Conservation (phyloP, 1,284 basidiomycete genomes). For the Inonotus obliquus region DNA sequence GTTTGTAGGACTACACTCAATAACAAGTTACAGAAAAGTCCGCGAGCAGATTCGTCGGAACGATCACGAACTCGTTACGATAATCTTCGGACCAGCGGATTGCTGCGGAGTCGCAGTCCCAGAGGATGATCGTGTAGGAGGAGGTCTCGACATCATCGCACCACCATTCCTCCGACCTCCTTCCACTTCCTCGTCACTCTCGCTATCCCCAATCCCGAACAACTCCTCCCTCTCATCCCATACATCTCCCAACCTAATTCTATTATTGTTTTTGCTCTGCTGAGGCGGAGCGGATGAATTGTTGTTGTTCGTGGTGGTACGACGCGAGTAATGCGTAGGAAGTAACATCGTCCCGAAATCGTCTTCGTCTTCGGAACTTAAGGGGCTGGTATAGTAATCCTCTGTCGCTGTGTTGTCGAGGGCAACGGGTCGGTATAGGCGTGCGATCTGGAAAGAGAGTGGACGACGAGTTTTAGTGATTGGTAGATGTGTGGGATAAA, state of each 20-base stretch:
- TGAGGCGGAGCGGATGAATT: not conserved
- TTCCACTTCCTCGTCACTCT: slow-evolving; percentile 33
- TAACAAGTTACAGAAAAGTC: not conserved
- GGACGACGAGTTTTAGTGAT: not conserved
- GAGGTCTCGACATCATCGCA: slow-evolving; percentile 1
- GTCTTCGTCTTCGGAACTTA: slow-evolving; percentile 52
- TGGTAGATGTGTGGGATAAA: too few relatives aligned
- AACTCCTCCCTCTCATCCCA: slow-evolving; percentile 78
- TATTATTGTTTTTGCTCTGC: slow-evolving; percentile 21
- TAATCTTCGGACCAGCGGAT: slow-evolving; percentile 16
- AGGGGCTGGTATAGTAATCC: slow-evolving; percentile 39
- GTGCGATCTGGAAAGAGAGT: slow-evolving; percentile 49
- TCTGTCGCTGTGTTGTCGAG: slow-evolving; percentile 34
- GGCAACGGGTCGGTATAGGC: slow-evolving; percentile 59
- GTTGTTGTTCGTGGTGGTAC: slow-evolving; percentile 5
- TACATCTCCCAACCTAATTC: slow-evolving; percentile 49
- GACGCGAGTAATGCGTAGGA: slow-evolving; percentile 38
- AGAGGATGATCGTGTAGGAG: slow-evolving; percentile 12
- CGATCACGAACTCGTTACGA: slow-evolving; percentile 29
- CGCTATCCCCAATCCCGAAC: slow-evolving; percentile 65
- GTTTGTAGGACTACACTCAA: too few relatives aligned
- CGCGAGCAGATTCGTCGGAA: not conserved
- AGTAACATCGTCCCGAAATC: slow-evolving; percentile 51
- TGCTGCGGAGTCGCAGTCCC: slow-evolving; percentile 20
- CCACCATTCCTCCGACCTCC: not conserved